A percentile compares a stretch with the other conserved stretches of the same genome.
These are phyloP conservation scores for Nicotiana undulata DNA, from an alignment of 257 asterid genomes.

Conservation along the genomic window DNA sequence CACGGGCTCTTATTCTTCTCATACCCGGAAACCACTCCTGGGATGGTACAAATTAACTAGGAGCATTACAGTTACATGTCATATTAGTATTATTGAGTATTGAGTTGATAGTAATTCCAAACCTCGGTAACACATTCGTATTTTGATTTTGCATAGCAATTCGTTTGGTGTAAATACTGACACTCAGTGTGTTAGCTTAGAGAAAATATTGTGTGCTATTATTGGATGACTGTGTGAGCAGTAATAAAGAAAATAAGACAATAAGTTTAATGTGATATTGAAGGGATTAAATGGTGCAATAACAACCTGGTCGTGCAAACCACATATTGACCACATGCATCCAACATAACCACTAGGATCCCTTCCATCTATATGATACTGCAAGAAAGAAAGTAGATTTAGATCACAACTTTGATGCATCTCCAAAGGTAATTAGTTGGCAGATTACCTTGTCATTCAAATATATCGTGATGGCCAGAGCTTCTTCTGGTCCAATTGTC, in stretches of 20 bases:
- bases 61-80: no score
- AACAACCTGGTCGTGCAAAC: constrained; percentile 88
- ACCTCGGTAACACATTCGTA: not conserved
- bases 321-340: constrained; percentile 99
- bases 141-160: not conserved
- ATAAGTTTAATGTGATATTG: not conserved
- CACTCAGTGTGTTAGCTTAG: not conserved
- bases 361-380: constrained; percentile 91
- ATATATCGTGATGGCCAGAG: constrained; percentile 64
- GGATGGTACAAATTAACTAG: no score
- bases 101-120: not conserved
- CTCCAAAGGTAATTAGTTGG: not conserved
- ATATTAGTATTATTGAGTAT: not conserved
- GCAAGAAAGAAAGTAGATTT: constrained; percentile 12
- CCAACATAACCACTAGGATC: constrained; percentile 98
- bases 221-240: not conserved
- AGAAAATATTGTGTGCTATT: not conserved
- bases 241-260: not conserved
- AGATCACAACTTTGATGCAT: not conserved
- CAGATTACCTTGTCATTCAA: constrained; percentile 72
- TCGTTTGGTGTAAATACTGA: not conserved
- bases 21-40: no score
- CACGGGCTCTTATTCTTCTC: no score
- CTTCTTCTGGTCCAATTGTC: constrained; percentile 93
- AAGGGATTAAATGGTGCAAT: not conserved